Base-by-base conservation (phyloP, 108 stramenopile genomes). In the Nitzschia inconspicua region DNA sequence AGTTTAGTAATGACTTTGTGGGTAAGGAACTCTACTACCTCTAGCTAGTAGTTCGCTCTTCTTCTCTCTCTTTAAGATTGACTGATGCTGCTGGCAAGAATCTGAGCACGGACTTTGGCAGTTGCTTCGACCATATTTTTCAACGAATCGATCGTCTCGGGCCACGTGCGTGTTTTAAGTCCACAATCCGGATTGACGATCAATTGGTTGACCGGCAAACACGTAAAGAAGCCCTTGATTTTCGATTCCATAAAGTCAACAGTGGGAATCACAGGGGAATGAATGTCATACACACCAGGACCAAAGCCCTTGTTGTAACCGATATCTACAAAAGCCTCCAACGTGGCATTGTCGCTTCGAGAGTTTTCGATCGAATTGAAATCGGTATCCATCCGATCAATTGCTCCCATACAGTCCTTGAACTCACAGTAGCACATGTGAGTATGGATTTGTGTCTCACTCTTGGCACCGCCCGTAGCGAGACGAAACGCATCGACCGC, bases 391-490 rank as follows among this genome's bases (percentile, higher is more conserved):
- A 88, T 49, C 27, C 66, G 51, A 63, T 79, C 83, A 67, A 84
- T 84, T 28, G 86, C 83, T n/a, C 66, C 72, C 78, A 59, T 59
- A 28, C 58, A 59, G 51, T 85, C 84, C 19, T 70, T 29, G 68
- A 88, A 88, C 63, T 88, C 83, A 63, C 79, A 88, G 73, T 88
- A 88, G 71, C 86, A 88, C 83, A 88, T 84, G 81, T 88, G 86
- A 13, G 83, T 88, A 67, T 84, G 83, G 68, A 88, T 84, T 47
- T 82, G 81, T 18, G 83, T 84, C 35, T 55, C 59, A 30, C 73
- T 65, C 57, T 56, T 47, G 22, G 81, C 80, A 31, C 60, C 73
- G 31, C 68, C 78, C 5, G 81, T 77, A 24, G 80, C 19, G 10
- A 88, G 68, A 40, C 81, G 83, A 49, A 84, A 88, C 3, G 83